Conservation (phyloP, 2,329 filamentous ascomycete species). For the Trichoderma simmonsii region DNA sequence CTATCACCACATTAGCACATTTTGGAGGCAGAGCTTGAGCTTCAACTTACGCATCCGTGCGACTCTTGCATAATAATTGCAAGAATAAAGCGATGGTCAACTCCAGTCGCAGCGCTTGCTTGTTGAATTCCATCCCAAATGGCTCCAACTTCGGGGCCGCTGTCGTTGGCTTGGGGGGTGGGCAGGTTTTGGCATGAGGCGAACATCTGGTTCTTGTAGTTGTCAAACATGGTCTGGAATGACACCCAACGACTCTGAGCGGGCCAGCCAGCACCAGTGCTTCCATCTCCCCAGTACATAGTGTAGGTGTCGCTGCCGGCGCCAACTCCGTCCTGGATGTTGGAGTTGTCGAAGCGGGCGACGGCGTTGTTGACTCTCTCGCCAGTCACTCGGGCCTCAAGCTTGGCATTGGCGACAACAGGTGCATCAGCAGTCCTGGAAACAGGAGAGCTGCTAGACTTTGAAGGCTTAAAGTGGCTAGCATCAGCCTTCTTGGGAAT, state of each 20-base stretch:
- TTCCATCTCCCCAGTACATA: conserved; percentile 20
- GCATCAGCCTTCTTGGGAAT: neutral
- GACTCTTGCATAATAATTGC: conserved; percentile 45
- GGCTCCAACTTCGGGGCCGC: conserved; percentile 15
- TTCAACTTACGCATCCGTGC: conserved; percentile 36
- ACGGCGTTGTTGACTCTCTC: conserved; percentile 8
- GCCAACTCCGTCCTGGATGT: conserved; percentile 20
- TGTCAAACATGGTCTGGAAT: conserved; percentile 25
- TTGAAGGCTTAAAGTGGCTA: conserved; percentile 11
- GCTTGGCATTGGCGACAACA: neutral
- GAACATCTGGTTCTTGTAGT: conserved; percentile 22
- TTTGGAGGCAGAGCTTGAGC: too few relatives aligned
- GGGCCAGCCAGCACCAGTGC: conserved; percentile 14
- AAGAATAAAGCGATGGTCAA: conserved; percentile 42
- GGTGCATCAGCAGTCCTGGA: neutral
- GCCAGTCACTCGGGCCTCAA: neutral
- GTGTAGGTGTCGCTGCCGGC: conserved; percentile 29
- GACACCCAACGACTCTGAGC: conserved; percentile 13
- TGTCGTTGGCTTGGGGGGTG: conserved; percentile 16
- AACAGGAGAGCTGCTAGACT: neutral
- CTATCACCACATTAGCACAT: too few relatives aligned
- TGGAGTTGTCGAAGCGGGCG: conserved; percentile 15
- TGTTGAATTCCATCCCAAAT: conserved; percentile 30
- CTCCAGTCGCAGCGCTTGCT: conserved; percentile 28
- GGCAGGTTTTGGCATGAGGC: conserved; percentile 17